These are phyloP conservation scores for Phytophthora macrochlamydospora DNA, from an alignment of 352 stramenopile species.

Conservation along the genomic window DNA sequence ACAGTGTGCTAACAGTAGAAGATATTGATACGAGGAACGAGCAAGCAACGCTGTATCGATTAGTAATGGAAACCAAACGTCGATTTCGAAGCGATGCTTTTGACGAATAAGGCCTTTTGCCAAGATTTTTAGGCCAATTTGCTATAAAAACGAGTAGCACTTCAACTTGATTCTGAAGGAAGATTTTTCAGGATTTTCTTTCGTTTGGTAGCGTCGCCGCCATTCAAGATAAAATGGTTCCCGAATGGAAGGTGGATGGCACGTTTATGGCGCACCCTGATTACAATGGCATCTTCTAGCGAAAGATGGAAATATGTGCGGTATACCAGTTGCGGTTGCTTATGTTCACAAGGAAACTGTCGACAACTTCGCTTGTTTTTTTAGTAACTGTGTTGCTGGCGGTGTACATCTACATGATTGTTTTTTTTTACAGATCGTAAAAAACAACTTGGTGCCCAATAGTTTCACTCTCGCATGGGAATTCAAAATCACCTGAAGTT, in stretches of 20 bases:
- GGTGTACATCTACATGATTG: conserved; percentile 2
- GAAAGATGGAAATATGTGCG: conserved; percentile 14
- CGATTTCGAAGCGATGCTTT: neutral
- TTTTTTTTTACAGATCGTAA: conserved; percentile 4
- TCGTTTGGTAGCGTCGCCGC: neutral
- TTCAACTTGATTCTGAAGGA: neutral
- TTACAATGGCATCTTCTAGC: conserved; percentile 11
- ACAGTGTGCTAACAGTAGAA: conserved; percentile 1
- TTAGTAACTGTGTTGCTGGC: conserved; percentile 8
- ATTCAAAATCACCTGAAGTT: conserved; percentile 8
- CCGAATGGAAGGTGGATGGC: conserved; percentile 12
- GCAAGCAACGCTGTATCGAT: neutral
- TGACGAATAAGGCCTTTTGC: conserved; percentile 1
- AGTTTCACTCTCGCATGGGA: neutral
- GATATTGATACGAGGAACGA: neutral
- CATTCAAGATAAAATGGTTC: neutral
- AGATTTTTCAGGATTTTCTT: conserved; percentile 7
- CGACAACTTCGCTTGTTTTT: conserved; percentile 16
- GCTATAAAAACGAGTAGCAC: neutral
- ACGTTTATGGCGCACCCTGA: conserved; percentile 9
- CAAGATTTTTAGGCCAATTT: conserved; percentile 9
- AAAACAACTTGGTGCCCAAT: conserved; percentile 3
- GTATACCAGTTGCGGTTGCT: conserved; percentile 1
- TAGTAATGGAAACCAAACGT: neutral
- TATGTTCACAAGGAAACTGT: conserved; percentile 8